Base-by-base conservation (phyloP, 352 stramenopile species). In the Globisporangium megalacanthum region DNA sequence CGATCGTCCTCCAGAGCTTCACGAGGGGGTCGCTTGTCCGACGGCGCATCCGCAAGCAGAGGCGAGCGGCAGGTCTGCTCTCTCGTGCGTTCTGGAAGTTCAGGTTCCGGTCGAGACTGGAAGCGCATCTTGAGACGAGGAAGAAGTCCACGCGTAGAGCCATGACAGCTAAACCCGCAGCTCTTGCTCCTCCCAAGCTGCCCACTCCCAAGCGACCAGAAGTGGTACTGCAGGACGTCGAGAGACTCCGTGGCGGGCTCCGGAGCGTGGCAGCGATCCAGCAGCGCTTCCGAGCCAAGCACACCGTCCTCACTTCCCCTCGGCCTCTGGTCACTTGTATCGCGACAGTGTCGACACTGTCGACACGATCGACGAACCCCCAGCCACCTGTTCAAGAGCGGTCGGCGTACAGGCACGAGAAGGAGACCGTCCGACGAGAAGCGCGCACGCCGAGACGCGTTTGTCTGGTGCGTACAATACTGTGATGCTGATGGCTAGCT, bases 1-100 rank as follows among this genome's bases (percentile, higher is more conserved):
- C 59, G 49, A 50, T 77, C 25, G 35, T 67, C 19, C 59, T 75
- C 36, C 65, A 77, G 52, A 68, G 68, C 1, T 35, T 73, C 7
- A 29, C 53, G 45, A 60, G 47, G 6, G 53, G 49, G 2, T 55
- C 42, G 2, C 17, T 66, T 13, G 45, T 53, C 6, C 63, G 58
- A 1, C 39, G 46, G 14, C 58, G 33, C 17, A 48, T 61, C 5
- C 50, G n/a, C 9, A 56, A 48, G 44, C 56, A 68, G 47, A 47
- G 41, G 6, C 35, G 10, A 2, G 58, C 53, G 0, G 58, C 41
- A 10, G n/a, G 52, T 5, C 35, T 66, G 19, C 49, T 69, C 4
- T 42, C 50, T 4, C 54, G 63, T 6, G 58, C 42, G 33, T 69
- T 66, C 52, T 55, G 42, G 15, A 54, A 54, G 37, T 66, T 65